Evolutionary conservation across 2,329 filamentous ascomycete species (phyloP), one percentile per base, ranked within the genome.

Genomic region (Ambrosiella cleistominuta): DNA sequence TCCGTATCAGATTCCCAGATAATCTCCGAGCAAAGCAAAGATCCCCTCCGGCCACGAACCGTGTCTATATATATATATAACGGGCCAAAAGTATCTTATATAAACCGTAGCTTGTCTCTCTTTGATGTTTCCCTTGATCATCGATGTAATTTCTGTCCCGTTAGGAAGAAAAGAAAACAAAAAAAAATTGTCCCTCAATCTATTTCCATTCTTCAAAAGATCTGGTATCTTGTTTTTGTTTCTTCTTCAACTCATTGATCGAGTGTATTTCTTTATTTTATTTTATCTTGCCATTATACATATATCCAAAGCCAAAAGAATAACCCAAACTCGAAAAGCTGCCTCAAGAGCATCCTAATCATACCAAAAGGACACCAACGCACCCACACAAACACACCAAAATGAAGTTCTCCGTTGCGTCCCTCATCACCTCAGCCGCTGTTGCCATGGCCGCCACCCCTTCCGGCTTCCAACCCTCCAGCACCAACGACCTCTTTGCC

Each of bases 361-460:
- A 36, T 47, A 49, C n/a, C 7, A 8, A 12, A 53, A 45, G 39
- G 19, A 12, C 12, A 55, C 12, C 40, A 19, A 49, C 9, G 19
- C 13, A 19, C 17, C 57, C 13, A 39, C 36, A 27, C 27, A 27
- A 27, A 27, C 27, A 27, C 39, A 27, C 15, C 60, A 66, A 64
- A 60, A 71, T 72, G 68, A 56, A 68, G 39, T 57, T 56, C 38
- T 58, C 60, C 15, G 19, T 56, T 45, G 39, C 56, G 42, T 61
- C 59, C 37, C 63, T 71, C 57, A 63, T 67, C 45, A 66, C 65
- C 54, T 67, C 68, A 40, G 67, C 67, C 49, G 65, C 69, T 39
- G 57, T 66, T 44, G 65, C 66, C 19, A 64, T 70, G 36, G 73
- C 71, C 8, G 65, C 65, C 7, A 74, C 73, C 11, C 73, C 73